phyloP scores from a whole-genome alignment of 306 rosid genomes.

The Prinsepia uniflora region DNA sequence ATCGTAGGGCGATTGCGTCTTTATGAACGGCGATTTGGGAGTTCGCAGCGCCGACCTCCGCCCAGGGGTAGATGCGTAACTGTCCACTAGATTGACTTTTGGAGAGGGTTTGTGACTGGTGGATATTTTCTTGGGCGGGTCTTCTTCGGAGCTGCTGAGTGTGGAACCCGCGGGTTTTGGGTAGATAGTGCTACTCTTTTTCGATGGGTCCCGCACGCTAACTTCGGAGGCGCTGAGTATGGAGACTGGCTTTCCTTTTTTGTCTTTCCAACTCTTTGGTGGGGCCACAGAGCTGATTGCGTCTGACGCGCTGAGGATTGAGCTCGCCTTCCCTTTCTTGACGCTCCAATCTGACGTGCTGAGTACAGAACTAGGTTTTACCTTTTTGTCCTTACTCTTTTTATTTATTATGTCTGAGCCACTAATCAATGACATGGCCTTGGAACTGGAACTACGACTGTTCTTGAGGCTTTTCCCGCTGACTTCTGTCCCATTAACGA shows the following conservation, averaged over 20 bases:
- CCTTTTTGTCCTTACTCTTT: constrained; percentile 11
- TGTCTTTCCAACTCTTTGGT: constrained; percentile 8
- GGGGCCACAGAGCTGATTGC: constrained; percentile 5
- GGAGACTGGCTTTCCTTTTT: constrained; percentile 11
- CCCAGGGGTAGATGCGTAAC: neutral
- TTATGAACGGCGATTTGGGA: constrained; percentile 20
- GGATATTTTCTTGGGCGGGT: neutral
- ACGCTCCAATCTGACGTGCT: constrained; percentile 26
- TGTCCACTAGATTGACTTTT: constrained; percentile 3
- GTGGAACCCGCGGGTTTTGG: neutral
- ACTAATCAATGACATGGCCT: constrained; percentile 37
- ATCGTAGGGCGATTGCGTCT: constrained; percentile 25
- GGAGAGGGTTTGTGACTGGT: constrained; percentile 3
- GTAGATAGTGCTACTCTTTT: neutral
- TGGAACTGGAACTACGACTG: constrained; percentile 25
- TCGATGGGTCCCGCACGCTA: neutral
- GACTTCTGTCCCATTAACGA: constrained; percentile 31
- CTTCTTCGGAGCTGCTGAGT: neutral
- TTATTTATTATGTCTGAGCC: constrained; percentile 23
- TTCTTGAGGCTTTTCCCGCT: constrained; percentile 23
- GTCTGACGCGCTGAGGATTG: constrained; percentile 9
- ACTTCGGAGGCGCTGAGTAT: constrained; percentile 20
- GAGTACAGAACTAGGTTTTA: constrained; percentile 16
- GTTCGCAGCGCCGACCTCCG: constrained; percentile 26
- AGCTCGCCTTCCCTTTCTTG: constrained; percentile 15